These are phyloP conservation scores for Dioscorea dumetorum DNA, from an alignment of 106 monocot genomes.

Conservation along the genomic window DNA sequence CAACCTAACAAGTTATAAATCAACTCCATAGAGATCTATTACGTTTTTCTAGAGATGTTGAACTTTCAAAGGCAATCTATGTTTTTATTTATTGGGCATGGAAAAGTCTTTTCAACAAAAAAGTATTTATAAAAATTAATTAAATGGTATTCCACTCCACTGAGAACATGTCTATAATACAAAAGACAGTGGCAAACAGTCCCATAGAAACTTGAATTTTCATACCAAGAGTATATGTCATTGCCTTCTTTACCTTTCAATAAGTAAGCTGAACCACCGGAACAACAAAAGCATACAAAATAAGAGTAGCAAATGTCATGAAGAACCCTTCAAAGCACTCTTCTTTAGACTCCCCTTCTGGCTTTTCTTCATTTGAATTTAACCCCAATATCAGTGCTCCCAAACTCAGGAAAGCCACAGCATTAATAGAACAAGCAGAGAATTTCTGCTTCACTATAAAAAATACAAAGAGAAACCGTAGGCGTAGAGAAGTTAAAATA, in stretches of 20 bases:
- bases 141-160: too few relatives aligned
- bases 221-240: slow-evolving; percentile 32
- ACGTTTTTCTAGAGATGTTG: too few relatives aligned
- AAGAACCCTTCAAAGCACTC: slow-evolving; percentile 37
- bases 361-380: slow-evolving; percentile 28
- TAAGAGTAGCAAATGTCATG: slow-evolving; percentile 39
- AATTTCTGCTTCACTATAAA: slow-evolving; percentile 45
- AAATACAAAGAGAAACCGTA: slow-evolving; percentile 38
- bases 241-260: not conserved
- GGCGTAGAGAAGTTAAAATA: slow-evolving; percentile 32
- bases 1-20: too few relatives aligned
- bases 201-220: slow-evolving; percentile 32
- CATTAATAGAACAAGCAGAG: slow-evolving; percentile 43
- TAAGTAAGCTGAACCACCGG: too few relatives aligned
- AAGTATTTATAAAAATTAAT: too few relatives aligned
- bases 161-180: slow-evolving; percentile 51
- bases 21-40: too few relatives aligned
- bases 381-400: slow-evolving; percentile 46
- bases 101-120: too few relatives aligned
- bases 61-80: too few relatives aligned
- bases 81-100: too few relatives aligned
- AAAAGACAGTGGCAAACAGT: slow-evolving; percentile 31
- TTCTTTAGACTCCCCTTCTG: slow-evolving; percentile 24
- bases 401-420: slow-evolving; percentile 34
- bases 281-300: slow-evolving; percentile 9